A percentile compares a stretch with the other conserved stretches of the same genome.
Evolutionary conservation across 2,329 filamentous ascomycete species (phyloP).

Genomic region (Xylaria sp.): DNA sequence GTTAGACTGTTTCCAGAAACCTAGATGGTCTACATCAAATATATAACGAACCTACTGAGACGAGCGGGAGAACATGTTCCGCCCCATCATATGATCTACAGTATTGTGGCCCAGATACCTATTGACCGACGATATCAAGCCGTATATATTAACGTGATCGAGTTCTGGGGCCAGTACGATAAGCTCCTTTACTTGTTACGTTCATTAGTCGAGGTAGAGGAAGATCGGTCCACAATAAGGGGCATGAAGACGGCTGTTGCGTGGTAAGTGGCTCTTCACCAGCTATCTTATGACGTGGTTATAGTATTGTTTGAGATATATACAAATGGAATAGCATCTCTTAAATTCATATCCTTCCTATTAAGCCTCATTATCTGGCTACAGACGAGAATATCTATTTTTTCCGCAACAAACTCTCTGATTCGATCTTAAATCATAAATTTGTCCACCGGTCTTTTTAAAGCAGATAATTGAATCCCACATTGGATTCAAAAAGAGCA

Average conservation of each 20-base stretch:
- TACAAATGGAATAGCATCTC: background rate
- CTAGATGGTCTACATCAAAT: background rate
- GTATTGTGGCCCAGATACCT: background rate
- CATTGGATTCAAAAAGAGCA: too few species aligned
- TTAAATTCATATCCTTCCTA: too few species aligned
- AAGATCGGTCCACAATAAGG: too few species aligned
- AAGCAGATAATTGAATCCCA: too few species aligned
- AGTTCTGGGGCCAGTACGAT: background rate
- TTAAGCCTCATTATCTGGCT: too few species aligned
- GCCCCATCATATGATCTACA: slow-evolving; percentile 7
- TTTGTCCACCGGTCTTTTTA: too few species aligned
- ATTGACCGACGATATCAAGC: background rate
- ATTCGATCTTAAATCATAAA: too few species aligned
- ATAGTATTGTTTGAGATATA: background rate
- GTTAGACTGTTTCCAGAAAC: background rate
- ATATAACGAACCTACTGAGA: background rate
- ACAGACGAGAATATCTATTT: too few species aligned
- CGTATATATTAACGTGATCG: background rate
- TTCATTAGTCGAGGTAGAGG: background rate
- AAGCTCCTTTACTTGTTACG: background rate
- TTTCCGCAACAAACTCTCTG: too few species aligned
- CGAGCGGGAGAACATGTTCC: background rate
- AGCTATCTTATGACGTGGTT: background rate
- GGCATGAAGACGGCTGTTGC: background rate
- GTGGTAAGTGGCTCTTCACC: background rate